Conservation (phyloP, 1,284 basidiomycete genomes). For the Tranzscheliella williamsii region DNA sequence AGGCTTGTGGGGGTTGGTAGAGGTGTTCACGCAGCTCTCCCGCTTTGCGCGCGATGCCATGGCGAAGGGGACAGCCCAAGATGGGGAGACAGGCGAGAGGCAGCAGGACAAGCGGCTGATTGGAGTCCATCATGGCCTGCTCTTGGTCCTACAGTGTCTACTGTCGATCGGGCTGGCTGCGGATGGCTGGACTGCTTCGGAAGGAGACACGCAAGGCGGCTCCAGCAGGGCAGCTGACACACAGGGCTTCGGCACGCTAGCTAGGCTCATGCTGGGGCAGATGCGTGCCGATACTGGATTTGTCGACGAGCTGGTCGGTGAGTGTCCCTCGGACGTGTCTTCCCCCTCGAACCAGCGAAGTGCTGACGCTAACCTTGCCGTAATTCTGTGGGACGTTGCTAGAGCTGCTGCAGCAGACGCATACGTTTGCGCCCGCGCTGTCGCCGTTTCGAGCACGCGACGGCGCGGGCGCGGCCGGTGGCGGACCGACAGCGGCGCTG, state of each 20-base stretch:
- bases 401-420: constrained; percentile 26
- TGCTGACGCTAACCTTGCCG: too few species aligned
- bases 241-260: not conserved
- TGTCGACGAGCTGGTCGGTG: constrained; percentile 18
- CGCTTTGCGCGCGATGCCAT: constrained; percentile 29
- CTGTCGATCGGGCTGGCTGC: constrained; percentile 34
- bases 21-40: constrained; percentile 15
- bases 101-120: constrained; percentile 30
- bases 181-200: constrained; percentile 20
- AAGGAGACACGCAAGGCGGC: not conserved
- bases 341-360: too few species aligned
- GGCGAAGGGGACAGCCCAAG: constrained; percentile 16
- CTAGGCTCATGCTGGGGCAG: constrained; percentile 3
- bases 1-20: constrained; percentile 13
- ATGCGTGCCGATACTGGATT: constrained; percentile 7
- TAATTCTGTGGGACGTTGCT: too few species aligned
- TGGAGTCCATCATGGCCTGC: constrained; percentile 31
- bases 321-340: not conserved
- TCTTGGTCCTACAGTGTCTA: constrained; percentile 33
- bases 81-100: constrained; percentile 7
- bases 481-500: not conserved
- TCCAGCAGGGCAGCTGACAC: not conserved
- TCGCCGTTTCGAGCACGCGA: constrained; percentile 36
- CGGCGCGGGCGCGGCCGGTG: not conserved
- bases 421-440: constrained; percentile 35